A percentile compares a stretch with the other conserved stretches of the same genome.
These are phyloP conservation scores for Vishniacozyma victoriae DNA, from an alignment of 768 basidiomycete genomes.

Conservation along the genomic window DNA sequence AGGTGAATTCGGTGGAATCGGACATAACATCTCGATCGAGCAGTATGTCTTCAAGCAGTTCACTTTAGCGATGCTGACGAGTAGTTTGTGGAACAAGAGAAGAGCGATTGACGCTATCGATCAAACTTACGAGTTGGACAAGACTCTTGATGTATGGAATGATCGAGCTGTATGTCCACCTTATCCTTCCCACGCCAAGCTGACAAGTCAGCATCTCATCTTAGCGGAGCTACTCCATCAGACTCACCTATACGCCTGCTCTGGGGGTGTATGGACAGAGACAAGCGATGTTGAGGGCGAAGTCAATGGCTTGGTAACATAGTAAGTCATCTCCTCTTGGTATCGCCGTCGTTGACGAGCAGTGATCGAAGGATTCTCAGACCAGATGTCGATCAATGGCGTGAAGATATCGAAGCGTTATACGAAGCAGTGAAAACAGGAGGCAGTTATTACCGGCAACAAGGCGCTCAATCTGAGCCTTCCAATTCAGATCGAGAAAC, in stretches of 20 bases:
- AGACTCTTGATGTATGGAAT: constrained; percentile 13
- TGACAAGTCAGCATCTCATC: constrained; percentile 7
- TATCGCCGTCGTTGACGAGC: too few species aligned
- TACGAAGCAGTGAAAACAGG: constrained; percentile 7
- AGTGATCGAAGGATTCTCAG: constrained; percentile 15
- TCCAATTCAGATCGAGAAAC: too few species aligned
- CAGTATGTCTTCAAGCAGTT: constrained; percentile 11
- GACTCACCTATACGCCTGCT: constrained; percentile 8
- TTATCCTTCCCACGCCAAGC: too few species aligned
- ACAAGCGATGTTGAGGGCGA: constrained; percentile 27
- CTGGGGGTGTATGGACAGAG: constrained; percentile 23
- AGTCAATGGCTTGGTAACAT: constrained; percentile 23
- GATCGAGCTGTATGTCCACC: constrained; percentile 9
- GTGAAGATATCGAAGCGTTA: constrained; percentile 11
- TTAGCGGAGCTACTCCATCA: constrained; percentile 6
- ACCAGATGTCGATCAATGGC: constrained; percentile 8
- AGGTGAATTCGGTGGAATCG: constrained; percentile 23
- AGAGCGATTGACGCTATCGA: constrained; percentile 16
- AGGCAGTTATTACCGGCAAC: too few species aligned
- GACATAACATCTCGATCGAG: constrained; percentile 19
- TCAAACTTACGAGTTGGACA: constrained; percentile 21
- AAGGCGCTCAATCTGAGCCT: too few species aligned
- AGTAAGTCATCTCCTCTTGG: constrained; percentile 4
- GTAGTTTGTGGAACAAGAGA: constrained; percentile 21
- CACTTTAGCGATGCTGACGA: background rate